phyloP scores from a whole-genome alignment of 495 filamentous ascomycete species.

The Penicillium daleae region DNA sequence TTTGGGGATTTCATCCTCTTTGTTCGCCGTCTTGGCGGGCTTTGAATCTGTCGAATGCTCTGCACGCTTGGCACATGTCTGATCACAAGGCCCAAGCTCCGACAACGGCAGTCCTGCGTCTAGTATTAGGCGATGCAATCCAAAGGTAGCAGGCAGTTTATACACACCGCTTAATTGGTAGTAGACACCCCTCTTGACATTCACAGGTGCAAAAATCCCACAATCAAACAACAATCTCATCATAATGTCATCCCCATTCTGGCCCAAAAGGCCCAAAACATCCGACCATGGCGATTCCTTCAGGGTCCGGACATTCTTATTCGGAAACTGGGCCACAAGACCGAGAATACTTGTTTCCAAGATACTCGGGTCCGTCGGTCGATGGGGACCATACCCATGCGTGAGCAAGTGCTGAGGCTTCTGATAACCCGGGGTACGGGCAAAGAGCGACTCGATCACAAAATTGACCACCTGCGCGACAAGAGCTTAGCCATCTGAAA shows the following conservation, averaged over 20 bases:
- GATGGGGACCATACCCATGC: slow-evolving; percentile 67
- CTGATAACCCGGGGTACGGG: slow-evolving; percentile 48
- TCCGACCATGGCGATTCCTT: slow-evolving; percentile 75
- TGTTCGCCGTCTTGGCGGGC: background rate
- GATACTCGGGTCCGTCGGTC: slow-evolving; percentile 33
- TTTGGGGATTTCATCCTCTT: background rate
- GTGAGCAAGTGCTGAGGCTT: slow-evolving; percentile 75
- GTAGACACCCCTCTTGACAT: slow-evolving; percentile 62
- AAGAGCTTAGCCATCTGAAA: slow-evolving; percentile 25
- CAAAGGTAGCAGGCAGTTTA: too few relatives aligned
- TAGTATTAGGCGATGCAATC: background rate
- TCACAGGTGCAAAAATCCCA: slow-evolving; percentile 72
- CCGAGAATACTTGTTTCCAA: slow-evolving; percentile 54
- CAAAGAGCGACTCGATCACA: slow-evolving; percentile 76
- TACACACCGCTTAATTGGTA: slow-evolving; percentile 78
- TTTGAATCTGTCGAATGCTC: background rate
- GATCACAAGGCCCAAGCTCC: slow-evolving; percentile 39
- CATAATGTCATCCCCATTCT: slow-evolving; percentile 81
- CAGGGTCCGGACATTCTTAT: slow-evolving; percentile 69
- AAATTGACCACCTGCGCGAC: slow-evolving; percentile 77
- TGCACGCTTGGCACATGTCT: background rate
- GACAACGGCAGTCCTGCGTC: slow-evolving; percentile 54
- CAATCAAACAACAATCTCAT: slow-evolving; percentile 76
- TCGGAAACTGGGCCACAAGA: slow-evolving; percentile 60
- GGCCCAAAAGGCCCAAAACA: slow-evolving; percentile 70